Conservation (phyloP, 257 asterid species). For the Solanum pinnatisectum region DNA sequence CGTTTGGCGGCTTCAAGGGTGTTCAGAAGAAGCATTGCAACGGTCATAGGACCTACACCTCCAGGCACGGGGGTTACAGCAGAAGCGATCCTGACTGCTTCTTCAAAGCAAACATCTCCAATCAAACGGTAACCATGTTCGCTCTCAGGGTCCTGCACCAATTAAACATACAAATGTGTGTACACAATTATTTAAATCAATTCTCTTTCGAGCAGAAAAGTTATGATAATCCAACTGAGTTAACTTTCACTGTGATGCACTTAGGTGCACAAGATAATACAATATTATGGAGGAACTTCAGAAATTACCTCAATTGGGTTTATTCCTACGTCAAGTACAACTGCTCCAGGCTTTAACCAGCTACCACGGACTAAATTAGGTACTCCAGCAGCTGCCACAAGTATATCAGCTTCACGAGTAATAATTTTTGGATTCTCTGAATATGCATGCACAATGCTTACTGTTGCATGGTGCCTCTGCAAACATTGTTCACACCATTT, state of each 20-base stretch:
- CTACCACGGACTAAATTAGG: slow-evolving; percentile 73
- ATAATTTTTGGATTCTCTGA: slow-evolving; percentile 55
- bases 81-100: slow-evolving; percentile 59
- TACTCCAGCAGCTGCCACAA: slow-evolving; percentile 78
- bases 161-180: not conserved
- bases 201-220: not conserved
- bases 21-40: slow-evolving; percentile 80
- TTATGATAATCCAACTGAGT: not conserved
- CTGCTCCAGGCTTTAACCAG: slow-evolving; percentile 90
- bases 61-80: slow-evolving; percentile 91
- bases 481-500: slow-evolving; percentile 4
- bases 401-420: slow-evolving; percentile 76
- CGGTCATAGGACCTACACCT: slow-evolving; percentile 95
- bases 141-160: slow-evolving; percentile 43
- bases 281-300: not conserved
- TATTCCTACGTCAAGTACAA: slow-evolving; percentile 76
- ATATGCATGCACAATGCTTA: slow-evolving; percentile 55
- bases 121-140: slow-evolving; percentile 60
- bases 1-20: slow-evolving; percentile 74
- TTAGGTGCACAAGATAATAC: not conserved
- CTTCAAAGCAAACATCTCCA: slow-evolving; percentile 82
- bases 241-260: not conserved
- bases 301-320: slow-evolving; percentile 65
- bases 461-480: slow-evolving; percentile 91
- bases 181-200: not conserved